phyloP scores from a whole-genome alignment of 2,329 filamentous ascomycete species.

The Cryphonectria naterciae region DNA sequence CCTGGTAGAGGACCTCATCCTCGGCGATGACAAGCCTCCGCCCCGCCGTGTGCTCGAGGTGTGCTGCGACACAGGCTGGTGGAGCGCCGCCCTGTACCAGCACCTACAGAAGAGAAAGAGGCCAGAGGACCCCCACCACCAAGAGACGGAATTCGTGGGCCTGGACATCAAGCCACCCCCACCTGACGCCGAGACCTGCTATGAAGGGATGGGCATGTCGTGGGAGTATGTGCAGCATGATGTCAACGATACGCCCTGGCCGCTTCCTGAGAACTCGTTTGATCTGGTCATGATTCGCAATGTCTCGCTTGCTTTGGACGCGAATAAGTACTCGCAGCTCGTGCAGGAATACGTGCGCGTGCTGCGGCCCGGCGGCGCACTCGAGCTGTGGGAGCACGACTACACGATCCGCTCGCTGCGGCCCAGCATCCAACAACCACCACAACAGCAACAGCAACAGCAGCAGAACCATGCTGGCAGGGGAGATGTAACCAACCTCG shows the following conservation, averaged over 20 bases:
- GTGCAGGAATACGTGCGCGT: conserved; percentile 60
- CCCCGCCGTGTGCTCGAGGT: conserved; percentile 64
- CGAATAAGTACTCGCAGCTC: conserved; percentile 65
- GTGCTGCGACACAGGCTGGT: conserved; percentile 65
- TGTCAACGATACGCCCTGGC: conserved; percentile 58
- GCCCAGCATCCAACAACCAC: conserved; percentile 49
- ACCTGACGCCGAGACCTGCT: neutral
- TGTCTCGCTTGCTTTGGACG: conserved; percentile 47
- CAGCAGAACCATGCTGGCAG: conserved; percentile 53
- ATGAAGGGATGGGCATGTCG: conserved; percentile 31
- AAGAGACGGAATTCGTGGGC: conserved; percentile 35
- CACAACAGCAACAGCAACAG: conserved; percentile 51
- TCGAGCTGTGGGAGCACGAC: conserved; percentile 69
- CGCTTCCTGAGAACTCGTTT: conserved; percentile 34
- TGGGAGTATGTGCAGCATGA: conserved; percentile 66
- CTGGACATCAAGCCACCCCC: conserved; percentile 33
- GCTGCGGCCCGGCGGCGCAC: conserved; percentile 60
- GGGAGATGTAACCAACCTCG: neutral
- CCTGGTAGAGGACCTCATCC: conserved; percentile 19
- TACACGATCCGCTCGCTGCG: conserved; percentile 61
- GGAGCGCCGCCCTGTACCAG: conserved; percentile 51
- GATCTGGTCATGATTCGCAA: conserved; percentile 27
- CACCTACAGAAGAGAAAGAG: conserved; percentile 29
- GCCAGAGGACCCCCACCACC: conserved; percentile 20
- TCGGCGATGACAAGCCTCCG: conserved; percentile 29